Percentiles rank a stretch among this genome's conserved stretches.
phyloP scores from a whole-genome alignment of 2,329 filamentous ascomycete genomes.

The Cytospora leucostoma region DNA sequence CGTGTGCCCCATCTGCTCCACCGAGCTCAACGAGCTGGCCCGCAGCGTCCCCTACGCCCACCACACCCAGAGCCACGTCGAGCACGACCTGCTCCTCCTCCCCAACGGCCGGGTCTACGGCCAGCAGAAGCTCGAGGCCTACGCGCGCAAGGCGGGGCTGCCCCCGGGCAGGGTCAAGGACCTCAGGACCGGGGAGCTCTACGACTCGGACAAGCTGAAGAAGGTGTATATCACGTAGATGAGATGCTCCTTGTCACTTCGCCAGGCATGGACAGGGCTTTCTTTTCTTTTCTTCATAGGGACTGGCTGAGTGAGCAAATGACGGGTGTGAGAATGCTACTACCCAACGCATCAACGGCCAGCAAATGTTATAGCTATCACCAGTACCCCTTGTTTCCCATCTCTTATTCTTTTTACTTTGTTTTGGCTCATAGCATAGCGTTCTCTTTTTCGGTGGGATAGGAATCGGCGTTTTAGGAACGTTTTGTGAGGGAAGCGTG shows the following conservation, averaged over 20 bases:
- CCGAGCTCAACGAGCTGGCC: conserved; percentile 90
- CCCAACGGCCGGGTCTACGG: conserved; percentile 89
- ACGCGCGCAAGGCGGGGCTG: conserved; percentile 79
- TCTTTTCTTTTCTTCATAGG: neutral
- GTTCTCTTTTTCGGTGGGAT: conserved; percentile 2
- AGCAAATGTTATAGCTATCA: neutral
- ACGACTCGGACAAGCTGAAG: conserved; percentile 62
- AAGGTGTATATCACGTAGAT: conserved; percentile 86
- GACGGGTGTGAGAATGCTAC: neutral
- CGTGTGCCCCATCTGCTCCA: conserved; percentile 94
- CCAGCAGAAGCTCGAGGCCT: conserved; percentile 68
- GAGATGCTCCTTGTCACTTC: neutral
- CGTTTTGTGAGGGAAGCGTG: neutral
- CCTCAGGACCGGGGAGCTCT: conserved; percentile 72
- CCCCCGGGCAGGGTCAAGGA: conserved; percentile 70
- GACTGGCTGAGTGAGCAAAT: neutral
- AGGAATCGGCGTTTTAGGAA: conserved; percentile 9
- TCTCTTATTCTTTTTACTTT: neutral
- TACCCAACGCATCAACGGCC: neutral
- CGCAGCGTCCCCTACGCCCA: conserved; percentile 89
- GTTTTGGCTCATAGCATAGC: conserved; percentile 23
- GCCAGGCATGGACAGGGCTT: neutral
- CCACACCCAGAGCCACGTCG: conserved; percentile 91
- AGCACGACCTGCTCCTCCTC: conserved; percentile 80
- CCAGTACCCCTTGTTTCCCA: neutral